These are phyloP conservation scores for Cicer cuneatum DNA, from an alignment of 306 rosid species.

Conservation along the genomic window DNA sequence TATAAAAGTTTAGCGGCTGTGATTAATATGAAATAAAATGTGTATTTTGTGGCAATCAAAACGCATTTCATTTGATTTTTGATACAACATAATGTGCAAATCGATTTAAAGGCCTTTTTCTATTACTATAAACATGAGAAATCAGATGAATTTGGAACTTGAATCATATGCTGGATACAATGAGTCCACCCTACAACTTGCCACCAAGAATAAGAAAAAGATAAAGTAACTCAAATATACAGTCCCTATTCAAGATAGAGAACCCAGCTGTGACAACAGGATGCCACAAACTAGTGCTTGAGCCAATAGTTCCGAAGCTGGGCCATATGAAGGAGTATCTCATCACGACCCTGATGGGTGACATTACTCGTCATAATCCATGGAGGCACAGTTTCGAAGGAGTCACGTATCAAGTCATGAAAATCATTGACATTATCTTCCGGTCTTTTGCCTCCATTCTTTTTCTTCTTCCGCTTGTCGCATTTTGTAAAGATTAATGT, in stretches of 20 bases:
- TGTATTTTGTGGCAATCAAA: too few species aligned
- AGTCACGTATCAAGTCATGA: constrained; percentile 77
- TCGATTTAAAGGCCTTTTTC: constrained; percentile 21
- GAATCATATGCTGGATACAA: background rate
- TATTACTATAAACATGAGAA: constrained; percentile 29
- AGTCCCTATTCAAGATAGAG: constrained; percentile 31
- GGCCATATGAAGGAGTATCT: constrained; percentile 90
- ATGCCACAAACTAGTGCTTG: constrained; percentile 64
- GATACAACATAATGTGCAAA: background rate
- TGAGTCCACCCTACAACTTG: constrained; percentile 15
- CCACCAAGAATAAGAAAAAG: background rate
- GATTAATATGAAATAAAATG: too few species aligned
- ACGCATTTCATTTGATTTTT: background rate
- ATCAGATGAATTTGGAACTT: constrained; percentile 16
- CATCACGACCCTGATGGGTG: constrained; percentile 94
- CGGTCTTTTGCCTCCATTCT: constrained; percentile 86
- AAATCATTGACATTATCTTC: constrained; percentile 90
- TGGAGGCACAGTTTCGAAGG: constrained; percentile 79
- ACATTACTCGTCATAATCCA: constrained; percentile 99
- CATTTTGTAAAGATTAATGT: constrained; percentile 95
- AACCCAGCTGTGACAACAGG: constrained; percentile 10
- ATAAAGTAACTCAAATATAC: constrained; percentile 15
- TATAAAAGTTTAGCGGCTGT: too few species aligned
- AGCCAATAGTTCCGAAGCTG: constrained; percentile 98
- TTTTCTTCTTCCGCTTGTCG: constrained; percentile 95